phyloP scores from a whole-genome alignment of 2,329 filamentous ascomycete genomes.

The Cladophialophora chaetospira region DNA sequence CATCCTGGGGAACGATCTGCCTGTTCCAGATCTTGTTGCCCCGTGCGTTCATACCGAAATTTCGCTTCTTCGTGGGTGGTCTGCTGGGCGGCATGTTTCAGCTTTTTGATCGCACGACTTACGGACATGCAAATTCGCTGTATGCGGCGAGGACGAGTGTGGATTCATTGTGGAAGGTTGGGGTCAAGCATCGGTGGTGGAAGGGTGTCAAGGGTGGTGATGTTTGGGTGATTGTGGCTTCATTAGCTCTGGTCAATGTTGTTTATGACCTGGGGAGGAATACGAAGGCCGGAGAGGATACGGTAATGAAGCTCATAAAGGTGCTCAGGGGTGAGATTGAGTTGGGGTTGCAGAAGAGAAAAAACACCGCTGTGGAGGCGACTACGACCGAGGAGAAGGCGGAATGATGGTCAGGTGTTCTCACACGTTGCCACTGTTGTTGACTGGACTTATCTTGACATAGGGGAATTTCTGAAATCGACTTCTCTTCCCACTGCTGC shows the following conservation, averaged over 20 bases:
- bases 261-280: constrained; percentile 29
- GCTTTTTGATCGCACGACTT: constrained; percentile 63
- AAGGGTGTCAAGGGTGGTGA: constrained; percentile 79
- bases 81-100: constrained; percentile 85
- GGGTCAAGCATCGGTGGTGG: constrained; percentile 90
- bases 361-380: neutral
- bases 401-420: too few relatives aligned
- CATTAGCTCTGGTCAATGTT: constrained; percentile 58
- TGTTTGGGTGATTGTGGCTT: constrained; percentile 77
- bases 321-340: constrained; percentile 33
- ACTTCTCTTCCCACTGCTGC: too few relatives aligned
- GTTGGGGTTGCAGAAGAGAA: constrained; percentile 27
- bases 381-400: neutral
- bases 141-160: constrained; percentile 77
- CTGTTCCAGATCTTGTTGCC: constrained; percentile 82
- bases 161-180: constrained; percentile 87
- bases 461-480: too few relatives aligned
- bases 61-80: constrained; percentile 87
- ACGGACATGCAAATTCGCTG: constrained; percentile 66
- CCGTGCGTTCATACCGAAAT: constrained; percentile 71
- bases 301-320: constrained; percentile 27
- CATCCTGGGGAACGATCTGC: constrained; percentile 86
- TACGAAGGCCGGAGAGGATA: constrained; percentile 20
- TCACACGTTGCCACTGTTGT: neutral
- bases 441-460: too few relatives aligned